Evolutionary conservation across 768 basidiomycete genomes (phyloP), one percentile per base, ranked within the genome.

Genomic region (Gelatoporia subvermispora): DNA sequence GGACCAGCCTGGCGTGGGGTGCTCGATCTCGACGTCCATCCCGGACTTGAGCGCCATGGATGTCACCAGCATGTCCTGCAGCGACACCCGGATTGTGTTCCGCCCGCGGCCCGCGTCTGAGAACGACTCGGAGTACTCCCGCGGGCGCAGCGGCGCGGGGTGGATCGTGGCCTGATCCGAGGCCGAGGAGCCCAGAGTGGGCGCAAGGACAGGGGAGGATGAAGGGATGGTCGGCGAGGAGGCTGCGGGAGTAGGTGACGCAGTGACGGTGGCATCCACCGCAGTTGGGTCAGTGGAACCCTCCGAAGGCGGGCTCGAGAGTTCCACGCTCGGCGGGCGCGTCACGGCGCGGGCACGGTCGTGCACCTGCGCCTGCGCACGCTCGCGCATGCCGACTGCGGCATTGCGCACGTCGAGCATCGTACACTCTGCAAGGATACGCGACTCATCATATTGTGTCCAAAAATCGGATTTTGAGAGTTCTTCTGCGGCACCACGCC

Each of bases 11-110:
- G 74, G 65, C 4, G 67, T 68, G 4, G 79, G 72, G 28, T 78
- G 54, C 17, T 75, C 68, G 43, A 85, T 71, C 50, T 85, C 79
- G 47, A 88, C 62, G 22, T 86, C 79, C 16, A 81, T 60, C 51
- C 82, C 80, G 10, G 85, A 85, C 66, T 84, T 89, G 49, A 91
- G 74, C 3, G 81, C 79, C 24, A 88, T 71, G 1, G 87, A 88
- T 2, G 79, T 82, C 18, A 78, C 69, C 46, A 89, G 74, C 81
- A 91, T 88, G 48, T 85, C 82, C 56, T 82, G 77, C n/a, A 91
- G 68, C 3, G 86, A 88, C 46, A 89, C 58, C 13, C 57, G 58
- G 25, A 57, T 50, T 23, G 50, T 56, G 40, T 35, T 42, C 10
- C 35, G 28, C 21, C 38, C 41, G 8, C 41, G 21, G 15, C 31